Evolutionary conservation across 805 yeast genomes (phyloP).

Genomic region (Metschnikowia gruessii): DNA sequence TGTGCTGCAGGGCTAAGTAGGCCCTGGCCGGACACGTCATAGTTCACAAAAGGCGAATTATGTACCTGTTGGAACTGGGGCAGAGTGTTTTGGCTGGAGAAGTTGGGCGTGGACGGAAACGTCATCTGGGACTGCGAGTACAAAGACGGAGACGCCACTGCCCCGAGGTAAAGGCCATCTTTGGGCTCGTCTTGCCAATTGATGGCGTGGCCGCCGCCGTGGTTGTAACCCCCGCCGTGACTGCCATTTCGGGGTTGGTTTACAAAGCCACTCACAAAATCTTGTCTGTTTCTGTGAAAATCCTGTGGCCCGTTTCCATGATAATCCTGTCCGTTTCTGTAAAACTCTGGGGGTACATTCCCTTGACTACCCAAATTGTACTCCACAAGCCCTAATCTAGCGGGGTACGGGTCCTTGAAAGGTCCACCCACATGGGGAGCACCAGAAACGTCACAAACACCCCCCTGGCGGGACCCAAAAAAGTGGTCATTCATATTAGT

Average conservation of each 20-base stretch:
- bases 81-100: constrained; percentile 7
- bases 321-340: no score
- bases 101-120: constrained; percentile 4
- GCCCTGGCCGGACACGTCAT: background rate
- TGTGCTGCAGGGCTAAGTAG: background rate
- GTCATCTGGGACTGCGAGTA: constrained; percentile 1
- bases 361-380: background rate
- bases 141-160: background rate
- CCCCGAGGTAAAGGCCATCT: background rate
- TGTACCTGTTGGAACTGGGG: constrained; percentile 2
- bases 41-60: background rate
- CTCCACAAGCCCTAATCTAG: constrained; percentile 5
- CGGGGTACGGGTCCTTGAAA: constrained; percentile 2
- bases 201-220: no score
- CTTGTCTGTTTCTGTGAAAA: no score
- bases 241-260: no score
- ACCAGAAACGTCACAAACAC: no score
- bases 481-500: background rate
- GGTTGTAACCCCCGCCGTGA: no score
- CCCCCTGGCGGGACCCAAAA: no score
- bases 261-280: no score
- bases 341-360: background rate
- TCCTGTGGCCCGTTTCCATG: no score
- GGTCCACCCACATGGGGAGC: background rate
- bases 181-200: background rate